Percentiles rank a stretch among this genome's conserved stretches.
These are phyloP conservation scores for Apophysomyces ossiformis DNA, from an alignment of 371 early-diverging fungal genomes.

Conservation along the genomic window DNA sequence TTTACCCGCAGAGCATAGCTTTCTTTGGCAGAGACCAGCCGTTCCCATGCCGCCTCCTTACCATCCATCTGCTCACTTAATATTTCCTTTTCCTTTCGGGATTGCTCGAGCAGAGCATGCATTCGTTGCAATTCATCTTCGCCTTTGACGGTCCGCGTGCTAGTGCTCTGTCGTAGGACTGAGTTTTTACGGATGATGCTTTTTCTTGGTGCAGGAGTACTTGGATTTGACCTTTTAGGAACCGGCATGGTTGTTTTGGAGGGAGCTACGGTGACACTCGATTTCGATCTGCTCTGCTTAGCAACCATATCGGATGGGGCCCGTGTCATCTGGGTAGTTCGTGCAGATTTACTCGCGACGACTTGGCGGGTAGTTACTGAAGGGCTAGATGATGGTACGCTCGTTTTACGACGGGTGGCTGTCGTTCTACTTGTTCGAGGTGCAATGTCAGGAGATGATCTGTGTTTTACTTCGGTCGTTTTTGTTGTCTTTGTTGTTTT, in stretches of 20 bases:
- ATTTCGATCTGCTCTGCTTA: slow-evolving; percentile 7
- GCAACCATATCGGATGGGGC: not conserved
- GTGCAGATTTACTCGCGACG: slow-evolving; percentile 4
- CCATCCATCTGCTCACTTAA: slow-evolving; percentile 34
- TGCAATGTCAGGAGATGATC: not conserved
- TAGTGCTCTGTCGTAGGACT: slow-evolving; percentile 9
- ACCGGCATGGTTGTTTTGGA: not conserved
- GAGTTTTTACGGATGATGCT: slow-evolving; percentile 9
- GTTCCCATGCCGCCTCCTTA: slow-evolving; percentile 45
- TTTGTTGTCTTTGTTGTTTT: slow-evolving; percentile 10
- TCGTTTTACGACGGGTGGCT: slow-evolving; percentile 12
- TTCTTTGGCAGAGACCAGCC: slow-evolving; percentile 42
- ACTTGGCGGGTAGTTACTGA: not conserved
- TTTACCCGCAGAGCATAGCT: slow-evolving; percentile 44
- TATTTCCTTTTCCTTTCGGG: slow-evolving; percentile 29
- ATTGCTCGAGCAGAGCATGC: slow-evolving; percentile 25
- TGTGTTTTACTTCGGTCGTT: slow-evolving; percentile 9
- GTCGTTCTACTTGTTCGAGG: slow-evolving; percentile 10
- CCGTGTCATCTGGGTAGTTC: slow-evolving; percentile 4
- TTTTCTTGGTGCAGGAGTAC: slow-evolving; percentile 4
- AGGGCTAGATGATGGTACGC: not conserved
- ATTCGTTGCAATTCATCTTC: slow-evolving; percentile 24
- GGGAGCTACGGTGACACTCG: not conserved
- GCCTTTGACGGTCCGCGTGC: slow-evolving; percentile 3
- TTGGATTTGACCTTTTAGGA: not conserved